Conservation (phyloP, 306 rosid species). For the Vigna nakashimae region DNA sequence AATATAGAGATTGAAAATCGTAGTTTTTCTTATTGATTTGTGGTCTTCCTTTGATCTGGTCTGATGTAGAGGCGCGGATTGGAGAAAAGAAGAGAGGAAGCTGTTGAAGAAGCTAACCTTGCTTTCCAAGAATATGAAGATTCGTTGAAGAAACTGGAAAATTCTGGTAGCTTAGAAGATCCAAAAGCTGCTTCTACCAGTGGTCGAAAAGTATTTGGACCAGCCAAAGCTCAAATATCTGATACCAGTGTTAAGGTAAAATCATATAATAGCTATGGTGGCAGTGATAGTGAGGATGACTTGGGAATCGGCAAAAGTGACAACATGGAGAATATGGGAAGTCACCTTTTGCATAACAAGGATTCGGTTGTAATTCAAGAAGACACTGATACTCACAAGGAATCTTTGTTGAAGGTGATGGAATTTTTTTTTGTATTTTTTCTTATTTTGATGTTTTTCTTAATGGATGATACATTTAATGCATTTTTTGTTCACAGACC, state of each 20-base stretch:
- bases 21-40: conserved; percentile 32
- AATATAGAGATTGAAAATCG: conserved; percentile 25
- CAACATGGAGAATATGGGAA: conserved; percentile 40
- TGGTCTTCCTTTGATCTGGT: conserved; percentile 39
- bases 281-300: conserved; percentile 81
- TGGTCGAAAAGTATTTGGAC: conserved; percentile 87
- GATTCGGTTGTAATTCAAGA: conserved; percentile 49
- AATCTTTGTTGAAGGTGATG: conserved; percentile 75
- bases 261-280: conserved; percentile 58
- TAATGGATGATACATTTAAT: conserved; percentile 41
- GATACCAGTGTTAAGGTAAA: conserved; percentile 56
- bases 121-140: conserved; percentile 73
- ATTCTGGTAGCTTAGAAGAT: conserved; percentile 58
- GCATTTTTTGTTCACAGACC: conserved; percentile 58
- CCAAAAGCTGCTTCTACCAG: conserved; percentile 50
- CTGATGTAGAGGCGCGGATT: conserved; percentile 75
- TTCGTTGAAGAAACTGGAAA: conserved; percentile 67
- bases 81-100: conserved; percentile 77
- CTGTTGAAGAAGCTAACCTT: conserved; percentile 80
- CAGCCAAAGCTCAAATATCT: conserved; percentile 55
- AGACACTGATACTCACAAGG: conserved; percentile 51
- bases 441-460: conserved; percentile 30
- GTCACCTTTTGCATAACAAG: conserved; percentile 43
- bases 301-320: conserved; percentile 47
- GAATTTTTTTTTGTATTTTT: conserved; percentile 21